A percentile compares a stretch with the other conserved stretches of the same genome.
Conservation (phyloP, 1,284 basidiomycete species). For the Fomitopsis pinicola region DNA sequence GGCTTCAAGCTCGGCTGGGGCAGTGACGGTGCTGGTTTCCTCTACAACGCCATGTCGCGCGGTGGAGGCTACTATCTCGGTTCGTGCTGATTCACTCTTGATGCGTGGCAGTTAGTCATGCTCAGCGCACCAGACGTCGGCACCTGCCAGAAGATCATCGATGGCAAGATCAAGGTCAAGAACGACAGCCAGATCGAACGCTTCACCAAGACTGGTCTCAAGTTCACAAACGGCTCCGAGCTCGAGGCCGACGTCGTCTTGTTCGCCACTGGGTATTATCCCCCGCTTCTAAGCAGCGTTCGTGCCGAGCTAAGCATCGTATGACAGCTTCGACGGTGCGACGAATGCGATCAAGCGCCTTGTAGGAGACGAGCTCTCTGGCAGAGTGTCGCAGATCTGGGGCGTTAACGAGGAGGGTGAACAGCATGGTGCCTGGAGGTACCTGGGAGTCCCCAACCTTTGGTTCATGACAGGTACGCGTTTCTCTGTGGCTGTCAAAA, state of each 20-base stretch:
- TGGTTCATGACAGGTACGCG: conserved; percentile 56
- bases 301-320: not conserved
- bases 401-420: conserved; percentile 46
- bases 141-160: conserved; percentile 58
- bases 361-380: conserved; percentile 43
- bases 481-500: not conserved
- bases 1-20: conserved; percentile 61
- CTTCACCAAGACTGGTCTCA: conserved; percentile 52
- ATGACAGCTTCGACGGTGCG: conserved; percentile 36
- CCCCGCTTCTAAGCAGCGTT: not conserved
- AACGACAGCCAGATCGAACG: conserved; percentile 51
- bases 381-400: conserved; percentile 49
- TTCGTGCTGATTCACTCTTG: conserved; percentile 8
- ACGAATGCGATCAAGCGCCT: conserved; percentile 38
- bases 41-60: conserved; percentile 34
- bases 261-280: conserved; percentile 55
- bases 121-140: conserved; percentile 45
- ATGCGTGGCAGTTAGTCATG: not conserved
- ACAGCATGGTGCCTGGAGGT: conserved; percentile 44
- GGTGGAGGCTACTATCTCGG: conserved; percentile 43
- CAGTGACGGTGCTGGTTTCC: conserved; percentile 48
- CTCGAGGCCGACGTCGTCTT: conserved; percentile 66
- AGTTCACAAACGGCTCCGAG: conserved; percentile 63
- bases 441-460: conserved; percentile 45
- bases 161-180: conserved; percentile 74